Evolutionary conservation across 345 rosid species (phyloP).

Genomic region (Eucalyptus victrix): DNA sequence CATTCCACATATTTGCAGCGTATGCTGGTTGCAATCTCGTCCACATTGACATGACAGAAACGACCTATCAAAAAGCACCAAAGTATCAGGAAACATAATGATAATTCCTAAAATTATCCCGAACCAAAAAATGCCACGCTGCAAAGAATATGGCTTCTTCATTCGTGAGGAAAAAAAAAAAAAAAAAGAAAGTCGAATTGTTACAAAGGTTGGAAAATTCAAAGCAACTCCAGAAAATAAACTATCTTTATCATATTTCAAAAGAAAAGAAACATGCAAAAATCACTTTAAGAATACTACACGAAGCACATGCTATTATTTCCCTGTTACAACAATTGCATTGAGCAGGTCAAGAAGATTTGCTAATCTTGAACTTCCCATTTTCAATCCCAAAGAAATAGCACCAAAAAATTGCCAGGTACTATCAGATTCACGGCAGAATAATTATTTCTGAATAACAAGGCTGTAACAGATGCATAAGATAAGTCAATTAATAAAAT

Average conservation of each 20-base stretch:
- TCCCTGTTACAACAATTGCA: not conserved
- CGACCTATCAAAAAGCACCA: constrained; percentile 27
- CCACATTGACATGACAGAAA: constrained; percentile 99
- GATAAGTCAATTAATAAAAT: not conserved
- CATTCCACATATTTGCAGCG: constrained; percentile 99
- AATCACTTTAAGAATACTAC: not conserved
- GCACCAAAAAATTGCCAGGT: not conserved
- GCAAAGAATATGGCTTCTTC: not conserved
- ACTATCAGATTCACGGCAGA: not conserved
- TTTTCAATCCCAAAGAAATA: not conserved
- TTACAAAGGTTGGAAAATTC: not conserved
- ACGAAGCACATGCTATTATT: not conserved
- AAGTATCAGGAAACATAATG: not conserved
- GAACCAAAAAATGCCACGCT: not conserved
- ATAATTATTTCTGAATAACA: not conserved
- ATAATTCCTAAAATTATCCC: not conserved
- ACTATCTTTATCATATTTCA: not conserved
- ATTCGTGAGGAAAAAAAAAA: not conserved
- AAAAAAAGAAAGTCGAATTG: not conserved
- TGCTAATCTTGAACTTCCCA: not conserved
- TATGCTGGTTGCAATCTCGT: constrained; percentile 91
- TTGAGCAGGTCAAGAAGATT: not conserved
- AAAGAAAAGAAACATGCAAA: not conserved
- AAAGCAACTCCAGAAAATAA: not conserved
- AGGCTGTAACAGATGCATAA: not conserved